Base-by-base conservation (phyloP, 2,329 filamentous ascomycete species). In the Penicillium italicum region DNA sequence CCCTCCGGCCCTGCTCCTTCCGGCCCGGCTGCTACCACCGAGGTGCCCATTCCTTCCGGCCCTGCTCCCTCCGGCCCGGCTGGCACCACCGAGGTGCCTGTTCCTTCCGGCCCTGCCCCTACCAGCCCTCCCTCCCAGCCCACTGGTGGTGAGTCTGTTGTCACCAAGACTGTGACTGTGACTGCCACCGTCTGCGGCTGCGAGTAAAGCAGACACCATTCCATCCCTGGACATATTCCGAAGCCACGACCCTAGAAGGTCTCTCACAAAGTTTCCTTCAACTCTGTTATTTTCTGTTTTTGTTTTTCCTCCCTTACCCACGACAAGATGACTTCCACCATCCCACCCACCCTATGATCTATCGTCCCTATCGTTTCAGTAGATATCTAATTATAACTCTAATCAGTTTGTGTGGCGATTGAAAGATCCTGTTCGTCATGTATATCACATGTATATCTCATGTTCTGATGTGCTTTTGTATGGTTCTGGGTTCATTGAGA, bases 371-470 rank as follows among this genome's bases (percentile, higher is more conserved):
- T 60, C 55, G 58, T 62, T 47, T 56, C 42, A 69, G 69, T 72
- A 70, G 62, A 70, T 67, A 69, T 56, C 44, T 70, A 71, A 70
- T 70, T 68, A 37, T 71, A 71, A 71, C 71, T 66, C 53, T 69
- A 67, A 67, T 61, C 53, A 57, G 60, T 57, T 48, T 48, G 53
- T 47, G 53, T 50, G 57, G 51, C 50, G 41, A 53, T 58, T 54
- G 24, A 36, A 11, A 8, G 4, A 44, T 8, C 33, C 48, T 56
- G 33, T 48, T 50, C 55, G 59, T 44, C 48, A 51, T 57, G 42
- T 60, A 30, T 64, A 57, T 53, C 44, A 34, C 38, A 43, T 60
- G 18, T 61, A 46, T 60, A 33, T 24, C 30, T 7, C 28, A n/a
- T 45, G 43, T 22, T 22, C 43, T 30, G 11, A 11, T 44, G 34